Percentiles rank a stretch among this genome's conserved stretches.
Evolutionary conservation across 1,139 yeast species (phyloP).

Genomic region (Debaryomyces sp.): DNA sequence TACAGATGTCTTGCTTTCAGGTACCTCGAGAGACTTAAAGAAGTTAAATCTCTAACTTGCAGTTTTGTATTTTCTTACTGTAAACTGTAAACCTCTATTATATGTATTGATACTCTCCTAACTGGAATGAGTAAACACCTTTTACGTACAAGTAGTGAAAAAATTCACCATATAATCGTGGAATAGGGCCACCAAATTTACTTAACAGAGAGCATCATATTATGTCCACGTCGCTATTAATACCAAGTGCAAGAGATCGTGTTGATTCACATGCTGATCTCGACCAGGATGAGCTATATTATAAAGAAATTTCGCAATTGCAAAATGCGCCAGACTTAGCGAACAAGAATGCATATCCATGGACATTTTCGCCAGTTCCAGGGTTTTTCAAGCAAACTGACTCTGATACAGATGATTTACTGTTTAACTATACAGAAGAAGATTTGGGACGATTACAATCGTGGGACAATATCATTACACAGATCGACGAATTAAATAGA

Average conservation of each 20-base stretch:
- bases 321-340: slow-evolving; percentile 13
- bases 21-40: slow-evolving; percentile 2
- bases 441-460: slow-evolving; percentile 51
- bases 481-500: slow-evolving; percentile 41
- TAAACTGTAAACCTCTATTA: slow-evolving; percentile 2
- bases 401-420: slow-evolving; percentile 45
- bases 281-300: slow-evolving; percentile 34
- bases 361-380: slow-evolving; percentile 46
- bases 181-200: background rate
- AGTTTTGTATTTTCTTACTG: background rate
- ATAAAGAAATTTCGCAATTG: slow-evolving; percentile 12
- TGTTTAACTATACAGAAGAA: slow-evolving; percentile 47
- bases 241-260: slow-evolving; percentile 34
- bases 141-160: background rate
- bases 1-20: background rate
- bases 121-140: background rate
- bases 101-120: background rate
- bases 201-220: too few relatives aligned
- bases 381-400: slow-evolving; percentile 60
- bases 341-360: slow-evolving; percentile 23
- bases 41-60: background rate
- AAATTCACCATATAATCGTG: background rate
- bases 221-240: slow-evolving; percentile 25
- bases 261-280: slow-evolving; percentile 39
- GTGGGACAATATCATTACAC: slow-evolving; percentile 46